These are phyloP conservation scores for Ceratocystis variospora DNA, from an alignment of 2,329 filamentous ascomycete species.

Conservation along the genomic window DNA sequence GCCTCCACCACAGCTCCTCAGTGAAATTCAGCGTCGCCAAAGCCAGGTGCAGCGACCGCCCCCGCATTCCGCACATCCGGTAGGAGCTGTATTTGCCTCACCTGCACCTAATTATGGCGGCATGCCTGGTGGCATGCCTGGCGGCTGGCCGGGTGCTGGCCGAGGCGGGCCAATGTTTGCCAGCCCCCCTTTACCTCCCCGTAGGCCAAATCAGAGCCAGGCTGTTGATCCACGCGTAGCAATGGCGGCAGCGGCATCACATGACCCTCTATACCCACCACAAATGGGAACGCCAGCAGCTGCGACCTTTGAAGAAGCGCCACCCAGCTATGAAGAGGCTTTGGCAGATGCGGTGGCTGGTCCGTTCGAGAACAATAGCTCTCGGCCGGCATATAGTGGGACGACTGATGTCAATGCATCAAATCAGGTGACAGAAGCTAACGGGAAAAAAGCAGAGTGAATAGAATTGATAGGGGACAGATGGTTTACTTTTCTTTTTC, in stretches of 20 bases:
- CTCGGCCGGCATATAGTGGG: conserved; percentile 55
- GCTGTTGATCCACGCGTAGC: conserved; percentile 16
- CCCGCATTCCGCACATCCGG: not conserved
- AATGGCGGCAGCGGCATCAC: conserved; percentile 24
- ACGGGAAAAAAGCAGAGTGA: not conserved
- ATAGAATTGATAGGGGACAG: not conserved
- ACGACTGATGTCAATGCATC: conserved; percentile 42
- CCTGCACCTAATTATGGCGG: not conserved
- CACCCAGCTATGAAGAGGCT: conserved; percentile 88
- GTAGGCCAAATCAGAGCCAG: conserved; percentile 15
- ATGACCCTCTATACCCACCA: conserved; percentile 45
- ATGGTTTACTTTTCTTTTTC: not conserved
- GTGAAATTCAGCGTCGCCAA: conserved; percentile 6
- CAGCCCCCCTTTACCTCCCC: conserved; percentile 21
- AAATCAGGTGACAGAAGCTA: not conserved
- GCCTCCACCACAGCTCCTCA: conserved; percentile 60
- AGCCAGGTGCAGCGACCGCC: not conserved
- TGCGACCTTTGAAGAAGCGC: conserved; percentile 55
- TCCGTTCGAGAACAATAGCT: conserved; percentile 47
- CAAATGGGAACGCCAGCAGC: conserved; percentile 37
- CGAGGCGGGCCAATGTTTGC: conserved; percentile 20
- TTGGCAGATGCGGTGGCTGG: conserved; percentile 61
- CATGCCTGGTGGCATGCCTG: not conserved
- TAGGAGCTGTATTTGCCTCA: not conserved
- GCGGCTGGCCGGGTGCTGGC: not conserved